Percentiles rank a stretch among this genome's conserved stretches.
Conservation (phyloP, 2,329 filamentous ascomycete genomes). For the Ilyonectria mors-panacis region DNA sequence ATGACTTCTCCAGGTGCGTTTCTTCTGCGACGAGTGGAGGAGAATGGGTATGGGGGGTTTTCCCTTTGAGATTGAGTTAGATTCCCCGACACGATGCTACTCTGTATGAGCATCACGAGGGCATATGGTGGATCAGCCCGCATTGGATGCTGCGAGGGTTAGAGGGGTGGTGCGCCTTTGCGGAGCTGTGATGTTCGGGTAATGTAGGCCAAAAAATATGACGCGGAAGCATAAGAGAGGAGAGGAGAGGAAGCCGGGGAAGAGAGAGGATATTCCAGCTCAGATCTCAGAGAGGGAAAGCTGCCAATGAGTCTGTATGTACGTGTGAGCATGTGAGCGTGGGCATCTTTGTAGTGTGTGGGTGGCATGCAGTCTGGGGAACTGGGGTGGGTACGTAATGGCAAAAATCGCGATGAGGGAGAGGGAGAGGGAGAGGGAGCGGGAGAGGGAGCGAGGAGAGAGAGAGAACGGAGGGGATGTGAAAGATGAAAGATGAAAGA, state of each 20-base stretch:
- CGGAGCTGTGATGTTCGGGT: not conserved
- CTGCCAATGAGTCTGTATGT: not conserved
- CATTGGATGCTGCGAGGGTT: not conserved
- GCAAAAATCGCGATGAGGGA: not conserved
- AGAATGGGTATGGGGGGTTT: not conserved
- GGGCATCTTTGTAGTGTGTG: not conserved
- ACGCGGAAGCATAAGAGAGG: not conserved
- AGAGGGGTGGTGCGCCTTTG: not conserved
- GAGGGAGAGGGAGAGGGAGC: not conserved
- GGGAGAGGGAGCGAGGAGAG: not conserved
- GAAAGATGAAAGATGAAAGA: not conserved
- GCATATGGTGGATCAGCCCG: not conserved
- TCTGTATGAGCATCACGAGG: slow-evolving; percentile 6
- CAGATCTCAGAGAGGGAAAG: not conserved
- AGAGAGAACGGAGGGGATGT: not conserved
- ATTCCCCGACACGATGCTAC: not conserved
- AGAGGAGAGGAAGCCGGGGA: not conserved
- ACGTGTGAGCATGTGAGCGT: not conserved
- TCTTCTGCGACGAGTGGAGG: not conserved
- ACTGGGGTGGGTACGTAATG: not conserved
- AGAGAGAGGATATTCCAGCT: not conserved
- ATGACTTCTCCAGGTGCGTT: not conserved
- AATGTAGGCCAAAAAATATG: not conserved
- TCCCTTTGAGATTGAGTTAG: slow-evolving; percentile 3
- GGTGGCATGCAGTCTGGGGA: not conserved